Conservation (phyloP, 805 yeast genomes). For the Metschnikowia arizonensis region DNA sequence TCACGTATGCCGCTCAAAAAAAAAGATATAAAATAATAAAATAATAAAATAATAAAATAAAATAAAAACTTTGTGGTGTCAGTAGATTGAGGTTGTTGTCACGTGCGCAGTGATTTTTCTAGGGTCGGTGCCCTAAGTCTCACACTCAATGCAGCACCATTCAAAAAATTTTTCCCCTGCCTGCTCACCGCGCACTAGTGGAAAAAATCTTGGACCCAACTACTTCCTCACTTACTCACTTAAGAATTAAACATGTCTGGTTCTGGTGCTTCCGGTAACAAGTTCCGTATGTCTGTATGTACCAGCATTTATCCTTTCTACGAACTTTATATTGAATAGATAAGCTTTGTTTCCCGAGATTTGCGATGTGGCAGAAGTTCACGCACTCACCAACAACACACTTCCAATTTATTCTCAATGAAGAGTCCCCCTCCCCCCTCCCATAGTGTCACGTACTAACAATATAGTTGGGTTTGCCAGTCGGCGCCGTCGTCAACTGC, state of each 20-base stretch:
- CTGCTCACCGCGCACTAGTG: conserved; percentile 18
- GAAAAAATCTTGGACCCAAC: conserved; percentile 14
- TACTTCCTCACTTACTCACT: conserved; percentile 18
- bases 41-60: too few species aligned
- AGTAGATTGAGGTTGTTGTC: not conserved
- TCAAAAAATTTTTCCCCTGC: conserved; percentile 22
- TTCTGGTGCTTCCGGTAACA: conserved; percentile 98
- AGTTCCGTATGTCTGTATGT: conserved; percentile 99
- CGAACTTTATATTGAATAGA: not conserved
- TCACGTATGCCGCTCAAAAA: not conserved
- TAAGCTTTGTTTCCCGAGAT: not conserved
- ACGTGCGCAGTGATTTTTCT: conserved; percentile 11
- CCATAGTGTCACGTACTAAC: conserved; percentile 26
- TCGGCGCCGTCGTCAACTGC: conserved; percentile 99
- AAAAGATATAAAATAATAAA: too few species aligned
- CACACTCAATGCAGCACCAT: conserved; percentile 7
- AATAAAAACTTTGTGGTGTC: not conserved
- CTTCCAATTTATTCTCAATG: not conserved
- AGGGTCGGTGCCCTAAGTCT: conserved; percentile 16
- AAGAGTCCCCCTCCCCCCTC: too few species aligned
- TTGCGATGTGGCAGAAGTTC: too few species aligned
- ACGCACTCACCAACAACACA: too few species aligned
- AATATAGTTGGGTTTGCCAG: conserved; percentile 93
- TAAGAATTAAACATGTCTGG: conserved; percentile 60
- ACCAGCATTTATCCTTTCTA: conserved; percentile 9